These are phyloP conservation scores for Syzygium oleosum DNA, from an alignment of 345 rosid genomes.

Conservation along the genomic window DNA sequence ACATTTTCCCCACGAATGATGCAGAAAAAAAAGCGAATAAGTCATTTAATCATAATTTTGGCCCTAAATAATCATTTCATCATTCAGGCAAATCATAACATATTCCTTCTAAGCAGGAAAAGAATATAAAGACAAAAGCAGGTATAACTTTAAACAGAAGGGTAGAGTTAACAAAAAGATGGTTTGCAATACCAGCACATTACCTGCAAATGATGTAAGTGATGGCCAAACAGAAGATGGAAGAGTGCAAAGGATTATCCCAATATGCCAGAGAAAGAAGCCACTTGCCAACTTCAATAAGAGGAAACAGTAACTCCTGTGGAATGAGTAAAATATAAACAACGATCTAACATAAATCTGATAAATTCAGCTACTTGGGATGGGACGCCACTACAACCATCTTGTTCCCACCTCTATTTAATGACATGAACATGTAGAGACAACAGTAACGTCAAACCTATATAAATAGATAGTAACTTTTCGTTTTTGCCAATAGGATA, in stretches of 20 bases:
- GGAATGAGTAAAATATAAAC: not conserved
- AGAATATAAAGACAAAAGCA: not conserved
- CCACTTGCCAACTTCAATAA: slow-evolving; percentile 53
- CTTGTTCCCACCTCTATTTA: not conserved
- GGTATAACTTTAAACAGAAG: not conserved
- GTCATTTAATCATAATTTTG: not conserved
- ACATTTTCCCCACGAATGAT: not conserved
- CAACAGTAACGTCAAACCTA: not conserved
- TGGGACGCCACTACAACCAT: not conserved
- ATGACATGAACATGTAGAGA: not conserved
- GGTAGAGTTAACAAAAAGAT: not conserved
- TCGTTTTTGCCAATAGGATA: not conserved
- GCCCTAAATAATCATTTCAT: not conserved
- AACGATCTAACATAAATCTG: not conserved
- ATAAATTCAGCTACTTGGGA: not conserved
- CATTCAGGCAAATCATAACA: not conserved
- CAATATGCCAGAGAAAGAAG: slow-evolving; percentile 49
- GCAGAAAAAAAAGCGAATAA: not conserved
- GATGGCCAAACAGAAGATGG: slow-evolving; percentile 54
- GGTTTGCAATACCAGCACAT: not conserved
- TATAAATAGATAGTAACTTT: not conserved
- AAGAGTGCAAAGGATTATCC: slow-evolving; percentile 74
- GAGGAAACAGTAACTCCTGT: slow-evolving; percentile 81
- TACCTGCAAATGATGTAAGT: slow-evolving; percentile 63
- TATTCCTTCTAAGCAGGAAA: not conserved